These are phyloP conservation scores for Arthrocladium fulminans DNA, from an alignment of 2,329 filamentous ascomycete genomes.

Conservation along the genomic window DNA sequence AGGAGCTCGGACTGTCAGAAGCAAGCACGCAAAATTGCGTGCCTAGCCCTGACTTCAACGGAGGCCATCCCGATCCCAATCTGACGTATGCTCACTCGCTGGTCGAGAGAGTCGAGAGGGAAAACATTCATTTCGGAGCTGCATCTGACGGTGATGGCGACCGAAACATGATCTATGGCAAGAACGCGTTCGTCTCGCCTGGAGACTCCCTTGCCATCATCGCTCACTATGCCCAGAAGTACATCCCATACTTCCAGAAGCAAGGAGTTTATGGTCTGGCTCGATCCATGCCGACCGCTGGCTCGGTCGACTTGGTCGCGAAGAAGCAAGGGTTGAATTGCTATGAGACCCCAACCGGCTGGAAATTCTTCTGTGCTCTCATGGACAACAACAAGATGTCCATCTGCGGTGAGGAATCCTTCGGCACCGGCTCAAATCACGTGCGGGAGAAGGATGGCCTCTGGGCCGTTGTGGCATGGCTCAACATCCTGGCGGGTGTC, in stretches of 20 bases:
- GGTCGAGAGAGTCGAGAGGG: conserved; percentile 86
- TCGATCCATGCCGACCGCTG: conserved; percentile 94
- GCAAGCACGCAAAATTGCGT: conserved; percentile 82
- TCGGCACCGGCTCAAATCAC: conserved; percentile 96
- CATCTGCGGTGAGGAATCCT: conserved; percentile 97
- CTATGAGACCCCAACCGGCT: conserved; percentile 97
- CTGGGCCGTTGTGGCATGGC: conserved; percentile 94
- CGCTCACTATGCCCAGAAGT: conserved; percentile 76
- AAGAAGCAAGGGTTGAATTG: conserved; percentile 83
- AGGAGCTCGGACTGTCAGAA: conserved; percentile 74
- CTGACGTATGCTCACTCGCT: conserved; percentile 92
- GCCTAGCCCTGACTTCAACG: conserved; percentile 89
- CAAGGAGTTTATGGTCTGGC: conserved; percentile 92
- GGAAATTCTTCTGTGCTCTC: conserved; percentile 98
- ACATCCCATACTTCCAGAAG: conserved; percentile 98
- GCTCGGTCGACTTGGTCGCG: conserved; percentile 89
- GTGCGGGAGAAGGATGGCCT: conserved; percentile 98
- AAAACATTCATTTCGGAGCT: conserved; percentile 87
- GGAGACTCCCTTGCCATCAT: conserved; percentile 98
- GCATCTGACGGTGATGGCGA: conserved; percentile 96
- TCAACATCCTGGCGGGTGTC: conserved; percentile 95
- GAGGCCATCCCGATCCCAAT: conserved; percentile 95
- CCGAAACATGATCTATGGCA: conserved; percentile 99
- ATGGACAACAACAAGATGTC: conserved; percentile 94
- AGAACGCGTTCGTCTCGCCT: conserved; percentile 90